Base-by-base conservation (phyloP, 805 yeast species). In the Kluyveromyces nonfermentans region DNA sequence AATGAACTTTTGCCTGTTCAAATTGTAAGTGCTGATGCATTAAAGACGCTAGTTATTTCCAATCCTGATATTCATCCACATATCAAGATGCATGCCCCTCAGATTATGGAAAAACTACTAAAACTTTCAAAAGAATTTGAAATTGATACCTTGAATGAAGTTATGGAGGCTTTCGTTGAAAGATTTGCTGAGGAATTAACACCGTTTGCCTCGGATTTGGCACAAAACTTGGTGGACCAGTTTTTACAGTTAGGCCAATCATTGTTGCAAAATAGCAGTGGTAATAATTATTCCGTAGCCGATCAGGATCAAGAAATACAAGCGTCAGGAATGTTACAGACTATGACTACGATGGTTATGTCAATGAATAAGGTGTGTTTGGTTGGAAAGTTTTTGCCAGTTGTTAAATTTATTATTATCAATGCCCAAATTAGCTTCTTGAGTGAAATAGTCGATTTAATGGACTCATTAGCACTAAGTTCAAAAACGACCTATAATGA, bases 101-200 rank as follows among this genome's bases (percentile, higher is more conserved):
- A 80, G 9, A 79, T 90, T 3, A 84, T 93, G 83, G 85, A 86
- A 49, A 81, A 77, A 51, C 67, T 93, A 45, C 69, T 93, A 52
- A 78, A 76, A 33, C 64, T 93, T 35, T 82, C 95, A 6, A 81
- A 84, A 58, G 77, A 78, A 43, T 80, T 87, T 53, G 98, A 93
- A 56, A 75, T 82, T 49, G 98, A 94, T 56, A 75, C 86, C 32
- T 71, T 93, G 18, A 77, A 94, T 7, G 83, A 80, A 40, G 95
- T 90, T n/a, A 87, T 93, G 81, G 97, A 93, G 66, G 88, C 87
- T 45, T 86, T 93, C 60, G 96, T 93, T 30, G 96, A 88, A 56
- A 74, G 77, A 47, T 94, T 85, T 63, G 75, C 95, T 1, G 82
- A 77, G 45, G 94, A 90, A 63, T 71, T 93, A 49, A 86, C 88